Conservation (phyloP, 768 basidiomycete genomes). For the Mycena venus region DNA sequence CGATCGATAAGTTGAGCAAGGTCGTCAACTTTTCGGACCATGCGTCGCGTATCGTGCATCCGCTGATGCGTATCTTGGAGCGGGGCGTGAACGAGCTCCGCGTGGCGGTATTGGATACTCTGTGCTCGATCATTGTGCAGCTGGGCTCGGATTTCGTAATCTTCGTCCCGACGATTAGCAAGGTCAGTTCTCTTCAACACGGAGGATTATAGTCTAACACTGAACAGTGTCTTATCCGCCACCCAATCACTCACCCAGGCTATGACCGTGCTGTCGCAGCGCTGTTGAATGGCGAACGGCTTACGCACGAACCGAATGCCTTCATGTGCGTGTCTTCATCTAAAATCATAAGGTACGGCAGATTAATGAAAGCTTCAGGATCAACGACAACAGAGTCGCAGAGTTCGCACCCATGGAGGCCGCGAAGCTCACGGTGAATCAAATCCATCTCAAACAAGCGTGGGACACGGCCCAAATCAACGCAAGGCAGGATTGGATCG, state of each 20-base stretch:
- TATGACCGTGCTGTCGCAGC: slow-evolving; percentile 93
- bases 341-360: too few relatives aligned
- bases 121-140: slow-evolving; percentile 93
- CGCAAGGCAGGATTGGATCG: slow-evolving; percentile 91
- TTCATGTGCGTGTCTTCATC: slow-evolving; percentile 62
- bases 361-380: slow-evolving; percentile 54
- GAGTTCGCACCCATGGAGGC: slow-evolving; percentile 88
- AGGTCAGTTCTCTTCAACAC: slow-evolving; percentile 62
- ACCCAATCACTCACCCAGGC: slow-evolving; percentile 81
- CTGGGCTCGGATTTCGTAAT: slow-evolving; percentile 97
- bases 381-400: slow-evolving; percentile 71
- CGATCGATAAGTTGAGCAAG: slow-evolving; percentile 89
- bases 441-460: slow-evolving; percentile 96
- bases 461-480: slow-evolving; percentile 90
- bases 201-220: background rate
- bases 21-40: slow-evolving; percentile 98
- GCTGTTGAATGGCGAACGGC: slow-evolving; percentile 90
- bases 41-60: slow-evolving; percentile 96
- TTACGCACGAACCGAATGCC: slow-evolving; percentile 86
- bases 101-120: slow-evolving; percentile 90
- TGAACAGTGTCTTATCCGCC: slow-evolving; percentile 77
- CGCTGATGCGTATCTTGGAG: slow-evolving; percentile 89
- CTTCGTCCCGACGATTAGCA: slow-evolving; percentile 97
- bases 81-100: slow-evolving; percentile 82
- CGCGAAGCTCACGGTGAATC: slow-evolving; percentile 93